These are phyloP conservation scores for Paramyrothecium roridum DNA, from an alignment of 2,329 filamentous ascomycete genomes.

Conservation along the genomic window DNA sequence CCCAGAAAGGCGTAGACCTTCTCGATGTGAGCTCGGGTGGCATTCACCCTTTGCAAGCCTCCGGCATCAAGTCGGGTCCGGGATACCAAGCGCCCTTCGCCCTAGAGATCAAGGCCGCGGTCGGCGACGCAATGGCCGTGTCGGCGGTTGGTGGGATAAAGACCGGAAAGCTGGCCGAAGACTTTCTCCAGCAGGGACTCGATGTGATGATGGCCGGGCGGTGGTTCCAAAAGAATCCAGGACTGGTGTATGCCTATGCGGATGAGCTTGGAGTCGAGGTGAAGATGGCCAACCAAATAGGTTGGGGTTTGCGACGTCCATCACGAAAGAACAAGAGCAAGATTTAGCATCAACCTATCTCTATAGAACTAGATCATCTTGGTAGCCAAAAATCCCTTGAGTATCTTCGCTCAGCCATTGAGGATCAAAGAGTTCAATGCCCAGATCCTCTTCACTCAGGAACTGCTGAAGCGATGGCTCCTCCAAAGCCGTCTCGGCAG, in stretches of 20 bases:
- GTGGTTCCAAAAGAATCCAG: constrained; percentile 51
- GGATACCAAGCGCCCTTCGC: constrained; percentile 67
- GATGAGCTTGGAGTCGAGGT: constrained; percentile 44
- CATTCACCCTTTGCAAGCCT: constrained; percentile 45
- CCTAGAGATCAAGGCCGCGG: constrained; percentile 60
- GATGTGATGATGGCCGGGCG: constrained; percentile 44
- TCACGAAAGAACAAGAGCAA: constrained; percentile 1
- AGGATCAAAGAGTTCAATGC: not conserved
- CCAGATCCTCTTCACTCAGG: not conserved
- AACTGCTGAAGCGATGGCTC: not conserved
- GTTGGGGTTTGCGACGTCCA: constrained; percentile 1
- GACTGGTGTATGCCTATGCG: constrained; percentile 46
- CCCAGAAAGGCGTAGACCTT: constrained; percentile 63
- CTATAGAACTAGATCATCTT: not conserved
- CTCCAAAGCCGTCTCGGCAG: not conserved
- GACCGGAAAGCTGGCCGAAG: constrained; percentile 37
- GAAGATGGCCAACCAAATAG: constrained; percentile 39
- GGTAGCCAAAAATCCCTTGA: not conserved
- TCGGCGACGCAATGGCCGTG: constrained; percentile 60
- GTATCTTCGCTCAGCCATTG: not conserved
- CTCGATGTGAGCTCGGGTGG: constrained; percentile 67
- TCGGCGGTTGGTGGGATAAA: constrained; percentile 38
- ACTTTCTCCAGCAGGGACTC: constrained; percentile 35
- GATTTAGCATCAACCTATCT: not conserved
- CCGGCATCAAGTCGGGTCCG: constrained; percentile 44